A percentile compares a stretch with the other conserved stretches of the same genome.
phyloP scores from a whole-genome alignment of 306 rosid species.

The Inga leiocalycina region DNA sequence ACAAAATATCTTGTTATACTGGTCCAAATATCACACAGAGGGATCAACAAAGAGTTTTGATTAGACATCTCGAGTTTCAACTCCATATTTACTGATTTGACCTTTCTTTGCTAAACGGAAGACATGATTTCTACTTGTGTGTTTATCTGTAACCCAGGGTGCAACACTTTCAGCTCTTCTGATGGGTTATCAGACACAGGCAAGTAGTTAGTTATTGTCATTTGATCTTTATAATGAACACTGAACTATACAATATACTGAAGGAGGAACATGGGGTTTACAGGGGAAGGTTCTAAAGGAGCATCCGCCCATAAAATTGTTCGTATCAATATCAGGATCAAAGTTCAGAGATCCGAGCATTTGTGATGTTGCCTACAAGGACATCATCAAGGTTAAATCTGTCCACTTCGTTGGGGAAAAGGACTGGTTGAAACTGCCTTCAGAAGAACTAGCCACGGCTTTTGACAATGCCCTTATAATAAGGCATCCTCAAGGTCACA shows the following conservation, averaged over 20 bases:
- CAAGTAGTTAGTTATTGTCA: conserved; percentile 21
- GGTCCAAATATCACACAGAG: background rate
- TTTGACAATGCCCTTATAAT: conserved; percentile 69
- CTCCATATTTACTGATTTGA: background rate
- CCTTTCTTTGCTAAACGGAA: background rate
- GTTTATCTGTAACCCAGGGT: conserved; percentile 46
- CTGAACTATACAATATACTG: conserved; percentile 13
- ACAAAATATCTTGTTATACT: background rate
- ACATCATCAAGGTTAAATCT: conserved; percentile 64
- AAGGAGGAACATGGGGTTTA: conserved; percentile 27
- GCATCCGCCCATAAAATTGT: conserved; percentile 71
- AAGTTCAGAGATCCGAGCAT: conserved; percentile 82
- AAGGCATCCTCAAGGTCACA: conserved; percentile 90
- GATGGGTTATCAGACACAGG: conserved; percentile 80
- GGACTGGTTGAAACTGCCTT: conserved; percentile 81
- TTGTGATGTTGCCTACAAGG: conserved; percentile 78
- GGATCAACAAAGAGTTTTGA: background rate
- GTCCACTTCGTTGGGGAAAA: conserved; percentile 84
- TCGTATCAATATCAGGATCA: conserved; percentile 74
- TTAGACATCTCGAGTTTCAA: background rate
- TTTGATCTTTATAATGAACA: conserved; percentile 5
- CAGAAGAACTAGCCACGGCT: conserved; percentile 73
- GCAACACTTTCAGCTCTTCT: conserved; percentile 76
- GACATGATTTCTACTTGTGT: background rate
- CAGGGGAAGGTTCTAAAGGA: conserved; percentile 87